A percentile compares a stretch with the other conserved stretches of the same genome.
Evolutionary conservation across 169 alveolate genomes (phyloP).

Genomic region (Cryptosporidium felis): DNA sequence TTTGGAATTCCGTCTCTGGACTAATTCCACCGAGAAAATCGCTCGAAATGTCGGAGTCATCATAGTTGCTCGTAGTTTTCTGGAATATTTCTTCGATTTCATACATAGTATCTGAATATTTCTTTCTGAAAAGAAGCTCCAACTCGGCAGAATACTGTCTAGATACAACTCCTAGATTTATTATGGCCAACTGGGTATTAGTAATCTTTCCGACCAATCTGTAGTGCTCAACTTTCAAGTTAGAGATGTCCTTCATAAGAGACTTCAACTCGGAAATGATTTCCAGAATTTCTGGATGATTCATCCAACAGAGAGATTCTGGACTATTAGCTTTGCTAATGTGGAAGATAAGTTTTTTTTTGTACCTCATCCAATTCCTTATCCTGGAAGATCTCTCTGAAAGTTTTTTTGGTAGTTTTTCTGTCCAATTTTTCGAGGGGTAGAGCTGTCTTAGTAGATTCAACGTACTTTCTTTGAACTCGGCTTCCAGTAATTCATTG

Average conservation of each 20-base stretch:
- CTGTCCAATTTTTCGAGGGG: background rate
- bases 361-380: constrained; percentile 7
- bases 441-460: background rate
- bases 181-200: background rate
- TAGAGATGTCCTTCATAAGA: background rate
- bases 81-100: background rate
- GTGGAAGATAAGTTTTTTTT: background rate
- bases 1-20: background rate
- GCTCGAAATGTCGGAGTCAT: background rate
- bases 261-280: background rate
- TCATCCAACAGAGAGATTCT: constrained; percentile 23
- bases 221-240: background rate
- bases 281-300: background rate
- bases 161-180: background rate
- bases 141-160: constrained; percentile 20
- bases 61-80: background rate
- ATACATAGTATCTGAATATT: background rate
- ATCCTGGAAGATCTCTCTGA: constrained; percentile 8
- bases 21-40: background rate
- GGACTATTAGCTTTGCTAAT: background rate
- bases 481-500: background rate
- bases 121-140: constrained; percentile 25
- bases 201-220: constrained; percentile 5
- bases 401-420: background rate
- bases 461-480: background rate